Percentiles rank a stretch among this genome's conserved stretches.
phyloP scores from a whole-genome alignment of 75 land plant species.

The Pseudotsuga menziesii region DNA sequence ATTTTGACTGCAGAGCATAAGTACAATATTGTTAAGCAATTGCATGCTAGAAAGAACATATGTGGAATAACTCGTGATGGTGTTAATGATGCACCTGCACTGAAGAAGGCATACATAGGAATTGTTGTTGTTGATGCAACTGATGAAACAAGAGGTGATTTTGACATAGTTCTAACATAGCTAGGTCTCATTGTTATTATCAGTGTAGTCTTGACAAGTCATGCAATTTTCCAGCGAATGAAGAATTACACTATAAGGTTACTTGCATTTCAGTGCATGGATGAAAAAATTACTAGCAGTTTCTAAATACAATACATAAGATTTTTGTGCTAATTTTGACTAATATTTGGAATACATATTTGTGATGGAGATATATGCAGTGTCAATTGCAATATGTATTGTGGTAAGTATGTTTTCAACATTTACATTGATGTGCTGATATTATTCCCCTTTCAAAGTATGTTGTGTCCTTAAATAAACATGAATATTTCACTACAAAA shows the following conservation, averaged over 20 bases:
- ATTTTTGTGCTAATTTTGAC: slow-evolving; percentile 4
- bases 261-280: background rate
- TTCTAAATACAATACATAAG: background rate
- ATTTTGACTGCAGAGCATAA: slow-evolving; percentile 69
- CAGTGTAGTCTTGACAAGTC: slow-evolving; percentile 90
- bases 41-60: slow-evolving; percentile 88
- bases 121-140: slow-evolving; percentile 98
- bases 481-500: too few species aligned
- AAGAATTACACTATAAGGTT: slow-evolving; percentile 87
- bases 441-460: background rate
- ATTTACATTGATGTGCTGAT: background rate
- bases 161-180: slow-evolving; percentile 93
- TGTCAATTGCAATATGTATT: slow-evolving; percentile 93
- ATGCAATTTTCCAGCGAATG: slow-evolving; percentile 96
- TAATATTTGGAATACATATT: background rate
- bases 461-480: background rate
- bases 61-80: slow-evolving; percentile 99
- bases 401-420: slow-evolving; percentile 61
- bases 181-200: slow-evolving; percentile 96
- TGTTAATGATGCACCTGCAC: slow-evolving; percentile 98
- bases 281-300: background rate
- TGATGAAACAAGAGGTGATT: slow-evolving; percentile 96
- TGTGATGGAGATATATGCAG: slow-evolving; percentile 90
- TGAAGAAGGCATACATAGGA: slow-evolving; percentile 94
- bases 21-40: slow-evolving; percentile 85